Evolutionary conservation across 208 protist genomes (phyloP), one percentile per base, ranked within the genome.

Genomic region (Trypanosoma grayi): DNA sequence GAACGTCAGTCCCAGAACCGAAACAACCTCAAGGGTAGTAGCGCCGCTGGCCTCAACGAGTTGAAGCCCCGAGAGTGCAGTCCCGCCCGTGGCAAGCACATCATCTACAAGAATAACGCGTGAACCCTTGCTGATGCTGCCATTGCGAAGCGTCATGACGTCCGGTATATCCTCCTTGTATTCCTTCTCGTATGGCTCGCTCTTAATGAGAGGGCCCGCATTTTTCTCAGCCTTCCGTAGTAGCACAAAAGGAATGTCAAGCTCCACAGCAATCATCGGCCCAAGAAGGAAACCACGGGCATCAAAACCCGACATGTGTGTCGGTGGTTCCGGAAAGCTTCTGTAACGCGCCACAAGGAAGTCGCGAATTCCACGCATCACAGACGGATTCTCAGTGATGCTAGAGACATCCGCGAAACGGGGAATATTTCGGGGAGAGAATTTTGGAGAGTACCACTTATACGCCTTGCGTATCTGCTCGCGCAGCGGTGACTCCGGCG

Each of bases 31-130:
- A 43, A 94, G 48, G 46, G 83, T 76, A 31, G 37, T 68, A n/a
- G 87, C 87, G 0, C 77, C 85, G 31, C 75, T 77, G 11, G 85
- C 88, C 16, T 92, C 77, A 44, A 91, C 84, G 30, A 97, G 82
- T 68, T 97, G 87, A 36, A 97, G 53, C 2, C 91, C 91, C n/a
- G 91, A 90, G 9, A 95, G 70, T 25, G 83, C 84, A 7, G 91
- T 97, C 14, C 92, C 92, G 28, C 92, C 92, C 2, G 92, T 97
- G 24, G 92, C 92, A 28, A 97, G 64, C 1, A 97, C 86, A 68
- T 97, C 92, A 71, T 97, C 92, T 55, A 97, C 87, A 10, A 97
- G 76, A 36, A 97, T 79, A 30, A 95, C 89, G 34, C 92, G 84
- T 10, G 85, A 81, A 14, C 66, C 77, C 44, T 77, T 68, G 44